Base-by-base conservation (phyloP, 2,329 filamentous ascomycete species). In the Purpureocillium takamizusanense region DNA sequence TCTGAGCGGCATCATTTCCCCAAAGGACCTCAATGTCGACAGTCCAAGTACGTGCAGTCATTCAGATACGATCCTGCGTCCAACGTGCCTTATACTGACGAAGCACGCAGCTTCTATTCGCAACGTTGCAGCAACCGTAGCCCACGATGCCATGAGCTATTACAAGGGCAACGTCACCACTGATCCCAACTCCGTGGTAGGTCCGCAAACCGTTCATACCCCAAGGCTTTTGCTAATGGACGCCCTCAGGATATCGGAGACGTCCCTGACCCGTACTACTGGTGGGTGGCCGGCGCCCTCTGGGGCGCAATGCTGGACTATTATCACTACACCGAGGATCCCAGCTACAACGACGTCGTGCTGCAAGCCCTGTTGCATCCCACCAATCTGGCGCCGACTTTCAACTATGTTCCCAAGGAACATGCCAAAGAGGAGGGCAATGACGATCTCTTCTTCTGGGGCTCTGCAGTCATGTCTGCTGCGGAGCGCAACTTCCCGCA, bases 371-470 rank as follows among this genome's bases (percentile, higher is more conserved):
- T 86, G 3, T 55, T 76, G 6, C 74, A 67, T 18, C 78, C 60
- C 1, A 57, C 59, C 36, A 78, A 74, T 54, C 70, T 63, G 6
- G 79, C 78, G 1, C 69, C 72, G 0, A 56, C 70, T 8, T 65
- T 69, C 41, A 69, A 85, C 57, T 82, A 72, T 51, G 77, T 83
- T 69, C 65, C 72, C 4, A 66, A 70, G 0, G 57, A 61, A 39
- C 74, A 81, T 45, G 59, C 60, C 11, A 65, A 66, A n/a, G 72
- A 77, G 43, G 74, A 83, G 55, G 81, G 82, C 38, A 87, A 86
- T 47, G 83, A 86, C 47, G 83, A 87, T 52, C 78, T 86, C 53
- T 78, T 76, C 25, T 86, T 86, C 54, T 87, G 83, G 83, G 77
- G 71, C 10, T 77, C 85, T 18, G 70, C 78, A 12, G 71, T 78